phyloP scores from a whole-genome alignment of 83 land plant species.

The Thuja plicata region DNA sequence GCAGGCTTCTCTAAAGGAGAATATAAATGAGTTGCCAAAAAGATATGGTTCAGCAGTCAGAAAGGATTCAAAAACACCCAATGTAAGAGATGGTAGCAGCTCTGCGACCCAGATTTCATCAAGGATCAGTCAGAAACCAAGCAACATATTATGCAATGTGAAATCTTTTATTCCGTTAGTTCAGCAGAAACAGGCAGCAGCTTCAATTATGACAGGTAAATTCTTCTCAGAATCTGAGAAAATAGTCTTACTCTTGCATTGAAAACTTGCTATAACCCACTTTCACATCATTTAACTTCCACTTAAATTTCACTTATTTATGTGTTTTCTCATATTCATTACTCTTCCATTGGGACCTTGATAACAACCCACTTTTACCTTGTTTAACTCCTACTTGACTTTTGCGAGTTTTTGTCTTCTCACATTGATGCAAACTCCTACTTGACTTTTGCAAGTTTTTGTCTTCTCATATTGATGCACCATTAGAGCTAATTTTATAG shows the following conservation, averaged over 20 bases:
- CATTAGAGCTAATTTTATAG: background rate
- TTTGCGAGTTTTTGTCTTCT: too few species aligned
- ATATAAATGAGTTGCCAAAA: background rate
- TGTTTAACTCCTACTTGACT: too few species aligned
- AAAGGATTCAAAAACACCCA: background rate
- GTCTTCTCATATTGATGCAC: background rate
- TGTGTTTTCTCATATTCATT: too few species aligned
- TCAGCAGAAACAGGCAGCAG: constrained; percentile 44
- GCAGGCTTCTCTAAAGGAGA: background rate
- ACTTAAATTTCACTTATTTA: too few species aligned
- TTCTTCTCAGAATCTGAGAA: background rate
- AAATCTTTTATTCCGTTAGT: constrained; percentile 65
- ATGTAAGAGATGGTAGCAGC: constrained; percentile 10
- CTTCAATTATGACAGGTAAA: constrained; percentile 38
- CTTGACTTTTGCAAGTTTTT: too few species aligned
- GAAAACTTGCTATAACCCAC: background rate
- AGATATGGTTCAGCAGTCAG: constrained; percentile 3
- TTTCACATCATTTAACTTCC: background rate
- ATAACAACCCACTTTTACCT: too few species aligned
- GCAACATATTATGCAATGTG: constrained; percentile 52
- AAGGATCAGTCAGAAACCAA: constrained; percentile 24
- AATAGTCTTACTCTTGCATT: background rate
- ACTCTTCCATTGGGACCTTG: too few species aligned
- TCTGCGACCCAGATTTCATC: constrained; percentile 19
- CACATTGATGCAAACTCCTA: background rate